phyloP scores from a whole-genome alignment of 1,284 basidiomycete species.

The Cutaneotrichosporon cutaneum region DNA sequence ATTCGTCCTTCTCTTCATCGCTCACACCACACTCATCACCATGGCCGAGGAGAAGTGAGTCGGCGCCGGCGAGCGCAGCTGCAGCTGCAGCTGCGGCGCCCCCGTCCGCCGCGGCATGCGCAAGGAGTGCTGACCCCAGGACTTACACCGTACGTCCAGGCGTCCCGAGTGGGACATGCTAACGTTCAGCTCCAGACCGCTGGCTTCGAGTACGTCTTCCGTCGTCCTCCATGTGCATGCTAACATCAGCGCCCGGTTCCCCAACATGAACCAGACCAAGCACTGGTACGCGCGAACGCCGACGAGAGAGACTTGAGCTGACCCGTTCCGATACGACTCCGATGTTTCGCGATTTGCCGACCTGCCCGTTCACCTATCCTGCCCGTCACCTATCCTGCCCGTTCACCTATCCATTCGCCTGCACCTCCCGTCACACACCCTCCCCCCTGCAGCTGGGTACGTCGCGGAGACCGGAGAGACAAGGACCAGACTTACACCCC shows the following conservation, averaged over 20 bases:
- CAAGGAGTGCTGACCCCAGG: constrained; percentile 23
- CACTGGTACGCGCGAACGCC: constrained; percentile 72
- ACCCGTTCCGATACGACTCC: neutral
- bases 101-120: too few relatives aligned
- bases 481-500: constrained; percentile 14
- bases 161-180: neutral
- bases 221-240: constrained; percentile 2
- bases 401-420: neutral
- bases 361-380: neutral
- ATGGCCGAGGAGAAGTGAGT: constrained; percentile 50
- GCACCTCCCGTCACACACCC: neutral
- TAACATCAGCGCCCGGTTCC: constrained; percentile 72
- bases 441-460: constrained; percentile 22
- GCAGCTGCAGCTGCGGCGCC: too few relatives aligned
- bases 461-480: too few relatives aligned
- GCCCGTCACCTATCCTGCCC: neutral
- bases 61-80: neutral
- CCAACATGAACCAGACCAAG: constrained; percentile 91
- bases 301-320: constrained; percentile 7
- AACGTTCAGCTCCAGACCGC: constrained; percentile 51
- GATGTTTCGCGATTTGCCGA: neutral
- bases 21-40: constrained; percentile 21
- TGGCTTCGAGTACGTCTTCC: constrained; percentile 53
- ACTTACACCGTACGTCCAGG: constrained; percentile 49
- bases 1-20: constrained; percentile 8